Evolutionary conservation across 2,329 filamentous ascomycete genomes (phyloP), one percentile per base, ranked within the genome.

Genomic region (Monosporascus sp.): DNA sequence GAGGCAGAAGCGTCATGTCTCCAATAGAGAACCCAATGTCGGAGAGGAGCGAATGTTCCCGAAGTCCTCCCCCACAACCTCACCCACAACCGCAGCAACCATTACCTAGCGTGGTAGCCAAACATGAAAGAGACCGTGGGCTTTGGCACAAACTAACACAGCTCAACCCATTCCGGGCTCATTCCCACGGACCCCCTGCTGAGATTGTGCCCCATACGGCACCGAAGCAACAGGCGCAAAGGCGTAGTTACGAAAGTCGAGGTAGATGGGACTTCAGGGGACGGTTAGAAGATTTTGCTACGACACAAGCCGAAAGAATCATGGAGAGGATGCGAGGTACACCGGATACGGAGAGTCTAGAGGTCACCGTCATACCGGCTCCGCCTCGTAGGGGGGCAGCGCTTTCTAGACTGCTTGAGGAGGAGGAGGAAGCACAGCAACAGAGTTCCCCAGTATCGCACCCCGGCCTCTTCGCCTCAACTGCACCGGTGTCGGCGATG

Each of bases 281-380:
- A 9, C 75, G 81, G 15, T 63, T 86, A 1, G 83, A 87, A 54
- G 78, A 84, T 47, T 85, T 85, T 59, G 81, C 82, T 1, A 80
- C 74, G 1, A 76, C 74, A 7, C 82, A 85, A 56, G 83, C 82
- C 1, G 83, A 86, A 57, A 79, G 75, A 62, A 65, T 85, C 6
- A 73, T 81, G 9, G 82, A 85, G 51, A 76, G 72, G 53, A 74
- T 83, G 47, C 73, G 78, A 11, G 76, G 81, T 9, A 77, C 75
- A 0, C 73, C 77, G 0, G 76, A 81, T 58, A 81, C 77, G 2
- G 78, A 79, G 20, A 77, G 75, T 55, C 68, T 86, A 18, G 81
- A 82, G 1, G 76, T 83, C 1, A 82, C 75, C 18, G 76, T 84
- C 7, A 84, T 87, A 15, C 83, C 83, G 3, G 82, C 83, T 1